These are phyloP conservation scores for Phaseolus coccineus DNA, from an alignment of 331 rosid species.

Conservation along the genomic window DNA sequence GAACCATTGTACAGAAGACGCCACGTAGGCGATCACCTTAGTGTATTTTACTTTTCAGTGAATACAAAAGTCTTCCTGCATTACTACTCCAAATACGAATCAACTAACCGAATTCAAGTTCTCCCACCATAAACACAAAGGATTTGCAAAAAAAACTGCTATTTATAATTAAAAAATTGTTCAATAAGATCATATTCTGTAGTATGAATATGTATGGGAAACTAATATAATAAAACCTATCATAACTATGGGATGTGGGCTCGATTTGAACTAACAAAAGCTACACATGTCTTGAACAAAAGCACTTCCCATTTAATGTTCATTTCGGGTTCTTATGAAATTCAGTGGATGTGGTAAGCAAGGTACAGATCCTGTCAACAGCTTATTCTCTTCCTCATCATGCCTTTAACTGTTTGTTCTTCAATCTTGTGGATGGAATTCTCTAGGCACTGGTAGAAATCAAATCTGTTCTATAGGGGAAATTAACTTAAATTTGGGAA, in stretches of 20 bases:
- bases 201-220: constrained; percentile 53
- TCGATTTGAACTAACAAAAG: constrained; percentile 40
- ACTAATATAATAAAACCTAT: constrained; percentile 58
- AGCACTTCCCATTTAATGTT: constrained; percentile 30
- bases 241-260: constrained; percentile 47
- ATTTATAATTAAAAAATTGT: constrained; percentile 52
- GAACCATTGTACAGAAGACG: too few relatives aligned
- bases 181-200: constrained; percentile 48
- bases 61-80: too few relatives aligned
- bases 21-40: too few relatives aligned
- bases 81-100: too few relatives aligned
- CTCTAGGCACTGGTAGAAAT: constrained; percentile 32
- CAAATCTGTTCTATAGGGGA: constrained; percentile 42
- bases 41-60: too few relatives aligned
- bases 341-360: constrained; percentile 7
- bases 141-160: constrained; percentile 43
- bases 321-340: constrained; percentile 10
- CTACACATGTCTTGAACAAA: constrained; percentile 18
- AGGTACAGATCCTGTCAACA: constrained; percentile 8
- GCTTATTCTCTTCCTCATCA: constrained; percentile 35
- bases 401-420: constrained; percentile 30
- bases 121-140: background rate
- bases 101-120: too few relatives aligned
- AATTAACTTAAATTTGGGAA: constrained; percentile 30
- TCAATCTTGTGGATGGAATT: constrained; percentile 44